Base-by-base conservation (phyloP, 495 filamentous ascomycete genomes). In the Penicillium cosmopolitanum region DNA sequence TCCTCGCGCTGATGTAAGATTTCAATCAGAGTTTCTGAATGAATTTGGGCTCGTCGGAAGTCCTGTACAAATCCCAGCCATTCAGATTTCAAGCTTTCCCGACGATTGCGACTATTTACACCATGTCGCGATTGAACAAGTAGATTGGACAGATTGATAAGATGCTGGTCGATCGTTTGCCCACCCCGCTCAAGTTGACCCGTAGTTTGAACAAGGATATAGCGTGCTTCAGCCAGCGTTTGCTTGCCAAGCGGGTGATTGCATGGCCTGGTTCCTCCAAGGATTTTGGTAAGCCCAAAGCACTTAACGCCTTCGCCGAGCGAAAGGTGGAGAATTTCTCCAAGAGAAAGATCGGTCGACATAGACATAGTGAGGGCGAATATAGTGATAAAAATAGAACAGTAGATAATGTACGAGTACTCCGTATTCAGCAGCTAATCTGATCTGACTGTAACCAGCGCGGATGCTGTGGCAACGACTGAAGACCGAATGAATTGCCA, bases 261-360 rank as follows among this genome's bases (percentile, higher is more conserved):
- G 21, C 46, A 48, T 15, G 19, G 19, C 23, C 9, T 48, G 10
- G 46, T 48, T 11, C 12, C 21, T 4, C 46, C 46, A n/a, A 1
- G 9, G 10, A 48, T 31, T 13, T 28, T 48, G 19, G 46, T 48
- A 9, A 9, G 18, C 9, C 46, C 46, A 21, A 48, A 48, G 46
- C 46, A 48, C 9, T 48, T 48, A 2, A 15, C 19, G 19, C 9
- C 0, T 48, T 28, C 19, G 10, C 21, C 46, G 6, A 48, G 46
- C 19, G 46, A 48, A n/a, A 48, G 25, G 46, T 48, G 18, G 46
- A 48, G 46, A 13, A 48, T 48, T 15, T 48, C 46, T 48, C 46
- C 46, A n/a, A 48, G 46, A n/a, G 46, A 44, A 18, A 19, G 3
- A 16, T 44, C 42, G 8, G 16, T 16, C 42, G 42, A 8, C 42